Evolutionary conservation across 1,139 yeast genomes (phyloP), one percentile per base, ranked within the genome.

Genomic region (Hansenula lynferdii): DNA sequence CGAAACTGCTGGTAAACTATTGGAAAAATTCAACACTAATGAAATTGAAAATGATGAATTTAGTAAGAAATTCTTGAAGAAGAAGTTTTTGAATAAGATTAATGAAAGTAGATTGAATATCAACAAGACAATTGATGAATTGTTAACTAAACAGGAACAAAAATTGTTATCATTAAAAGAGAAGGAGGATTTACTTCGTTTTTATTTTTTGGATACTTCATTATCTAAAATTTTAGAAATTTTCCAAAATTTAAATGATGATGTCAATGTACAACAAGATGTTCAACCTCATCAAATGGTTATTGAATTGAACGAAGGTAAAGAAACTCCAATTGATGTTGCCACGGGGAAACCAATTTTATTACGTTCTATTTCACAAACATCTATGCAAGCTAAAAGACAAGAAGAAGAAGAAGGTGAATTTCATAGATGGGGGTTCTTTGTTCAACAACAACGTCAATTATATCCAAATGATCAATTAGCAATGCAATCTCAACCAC

Each of bases 381-480:
- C 86, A 0, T 79, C 85, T 1, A 54, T 75, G 7, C 79, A 79
- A 49, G 84, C 89, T 17, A 83, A 78, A 56, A 77, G 74, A 48
- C 87, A 83, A 57, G 96, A 87, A 53, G 78, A 80, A 46, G 97
- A 89, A 60, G 97, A 89, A 67, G 97, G 96, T 48, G 95, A 85
- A 54, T 71, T 87, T 45, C 96, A 86, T 61, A 79, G 84, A 60
- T 77, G 86, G 77, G 95, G 95, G 14, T 76, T 74, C 53, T 81
- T 77, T 52, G 79, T 82, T 50, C 85, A 80, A 54, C 85, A 77
- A 54, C 72, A 78, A 44, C 61, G 67, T 24, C 67, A 66, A 19
- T 51, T 68, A 19, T 57, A 65, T 45, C 72, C 72, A 9, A 45
- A 51, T 8, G 50, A 49, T 16, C 42, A 17, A 17, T 26, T 14